Conservation (phyloP, 371 early-diverging fungal species). For the Lichtheimia ramosa region DNA sequence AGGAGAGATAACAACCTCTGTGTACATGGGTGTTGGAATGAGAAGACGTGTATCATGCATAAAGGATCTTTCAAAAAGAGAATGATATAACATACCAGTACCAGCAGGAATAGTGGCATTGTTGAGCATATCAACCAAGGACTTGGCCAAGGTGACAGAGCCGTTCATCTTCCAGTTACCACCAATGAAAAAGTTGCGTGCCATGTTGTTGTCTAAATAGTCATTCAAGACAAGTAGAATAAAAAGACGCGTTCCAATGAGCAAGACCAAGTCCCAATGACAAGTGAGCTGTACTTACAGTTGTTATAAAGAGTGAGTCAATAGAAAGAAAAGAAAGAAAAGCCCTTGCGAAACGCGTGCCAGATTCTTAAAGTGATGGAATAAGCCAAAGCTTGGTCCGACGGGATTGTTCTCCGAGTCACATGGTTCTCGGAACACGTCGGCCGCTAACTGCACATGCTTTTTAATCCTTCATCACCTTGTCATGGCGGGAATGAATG, state of each 20-base stretch:
- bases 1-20: conserved; percentile 98
- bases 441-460: background rate
- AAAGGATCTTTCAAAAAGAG: background rate
- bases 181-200: conserved; percentile 71
- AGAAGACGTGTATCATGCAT: background rate
- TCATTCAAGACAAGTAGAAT: too few relatives aligned
- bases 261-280: background rate
- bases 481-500: too few relatives aligned
- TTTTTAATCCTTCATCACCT: too few relatives aligned
- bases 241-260: too few relatives aligned
- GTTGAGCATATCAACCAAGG: conserved; percentile 79
- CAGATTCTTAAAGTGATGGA: background rate
- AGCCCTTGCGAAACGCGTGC: background rate
- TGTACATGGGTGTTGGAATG: background rate
- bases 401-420: conserved; percentile 4
- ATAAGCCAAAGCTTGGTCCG: background rate
- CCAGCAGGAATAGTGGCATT: conserved; percentile 47
- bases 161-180: conserved; percentile 99
- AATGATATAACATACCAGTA: conserved; percentile 33
- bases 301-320: background rate
- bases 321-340: conserved; percentile 3
- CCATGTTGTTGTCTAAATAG: conserved; percentile 26
- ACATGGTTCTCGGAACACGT: conserved; percentile 6
- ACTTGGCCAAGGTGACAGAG: conserved; percentile 66
- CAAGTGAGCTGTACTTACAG: background rate